A percentile compares a stretch with the other conserved stretches of the same genome.
These are phyloP conservation scores for Dacryopinax spathularia DNA, from an alignment of 768 basidiomycete species.

Conservation along the genomic window DNA sequence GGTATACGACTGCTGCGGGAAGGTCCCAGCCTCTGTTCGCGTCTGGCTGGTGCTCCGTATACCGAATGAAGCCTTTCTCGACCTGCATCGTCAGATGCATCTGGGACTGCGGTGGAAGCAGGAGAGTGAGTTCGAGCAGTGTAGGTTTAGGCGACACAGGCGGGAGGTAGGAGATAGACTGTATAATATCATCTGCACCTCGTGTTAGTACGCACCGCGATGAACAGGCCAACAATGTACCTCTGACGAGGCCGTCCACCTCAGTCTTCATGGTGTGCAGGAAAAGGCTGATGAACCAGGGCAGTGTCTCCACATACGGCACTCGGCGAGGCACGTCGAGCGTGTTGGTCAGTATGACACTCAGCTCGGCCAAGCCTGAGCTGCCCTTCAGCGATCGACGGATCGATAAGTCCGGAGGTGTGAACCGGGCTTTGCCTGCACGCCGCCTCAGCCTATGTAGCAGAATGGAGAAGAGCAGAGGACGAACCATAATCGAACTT, in stretches of 20 bases:
- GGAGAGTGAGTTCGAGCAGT: slow-evolving; percentile 55
- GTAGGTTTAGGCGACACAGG: slow-evolving; percentile 58
- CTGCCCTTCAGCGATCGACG: slow-evolving; percentile 58
- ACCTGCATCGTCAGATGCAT: slow-evolving; percentile 58
- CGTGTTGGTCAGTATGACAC: slow-evolving; percentile 51
- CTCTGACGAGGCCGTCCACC: slow-evolving; percentile 28
- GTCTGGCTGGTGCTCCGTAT: slow-evolving; percentile 93
- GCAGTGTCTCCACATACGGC: slow-evolving; percentile 80
- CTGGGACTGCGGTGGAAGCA: slow-evolving; percentile 52
- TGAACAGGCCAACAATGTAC: slow-evolving; percentile 8
- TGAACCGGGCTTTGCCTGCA: not conserved
- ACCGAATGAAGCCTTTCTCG: slow-evolving; percentile 72
- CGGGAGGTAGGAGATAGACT: slow-evolving; percentile 50
- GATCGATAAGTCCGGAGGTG: slow-evolving; percentile 35
- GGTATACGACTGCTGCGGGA: slow-evolving; percentile 63
- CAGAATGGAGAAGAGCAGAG: not conserved
- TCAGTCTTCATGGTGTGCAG: slow-evolving; percentile 56
- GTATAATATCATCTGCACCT: slow-evolving; percentile 45
- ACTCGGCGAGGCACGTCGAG: slow-evolving; percentile 31
- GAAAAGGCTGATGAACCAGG: slow-evolving; percentile 82
- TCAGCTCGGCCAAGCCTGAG: slow-evolving; percentile 63
- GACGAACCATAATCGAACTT: slow-evolving; percentile 47
- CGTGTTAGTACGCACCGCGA: too few relatives aligned
- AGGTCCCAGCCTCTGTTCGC: slow-evolving; percentile 91
- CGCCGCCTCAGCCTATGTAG: not conserved